A percentile compares a stretch with the other conserved stretches of the same genome.
phyloP scores from a whole-genome alignment of 2,329 filamentous ascomycete genomes.

The Trichoderma lentiforme region DNA sequence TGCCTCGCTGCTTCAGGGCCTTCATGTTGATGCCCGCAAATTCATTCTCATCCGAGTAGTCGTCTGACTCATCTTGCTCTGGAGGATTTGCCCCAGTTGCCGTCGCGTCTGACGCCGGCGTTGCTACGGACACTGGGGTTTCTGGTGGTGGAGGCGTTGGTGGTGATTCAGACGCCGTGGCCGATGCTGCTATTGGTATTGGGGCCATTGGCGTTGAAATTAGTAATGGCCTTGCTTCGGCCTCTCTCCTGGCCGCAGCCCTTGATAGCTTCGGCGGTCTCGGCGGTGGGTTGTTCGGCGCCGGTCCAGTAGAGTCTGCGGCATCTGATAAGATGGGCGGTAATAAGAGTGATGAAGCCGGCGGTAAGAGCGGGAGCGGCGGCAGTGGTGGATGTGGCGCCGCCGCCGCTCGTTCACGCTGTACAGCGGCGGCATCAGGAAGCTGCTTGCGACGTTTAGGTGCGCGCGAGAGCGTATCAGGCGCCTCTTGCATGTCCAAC shows the following conservation, averaged over 20 bases:
- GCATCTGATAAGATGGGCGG: background rate
- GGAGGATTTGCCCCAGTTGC: background rate
- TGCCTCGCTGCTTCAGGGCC: constrained; percentile 38
- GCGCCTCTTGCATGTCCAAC: constrained; percentile 20
- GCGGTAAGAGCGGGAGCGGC: background rate
- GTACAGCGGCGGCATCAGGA: constrained; percentile 22
- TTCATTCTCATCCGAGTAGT: constrained; percentile 35
- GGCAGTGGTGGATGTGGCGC: constrained; percentile 1
- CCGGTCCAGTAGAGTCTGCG: background rate
- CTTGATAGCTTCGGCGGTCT: background rate
- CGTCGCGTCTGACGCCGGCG: background rate
- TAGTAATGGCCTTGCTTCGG: background rate
- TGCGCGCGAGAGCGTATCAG: constrained; percentile 20
- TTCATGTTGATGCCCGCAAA: constrained; percentile 39
- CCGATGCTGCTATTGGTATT: background rate
- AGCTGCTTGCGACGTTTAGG: constrained; percentile 26
- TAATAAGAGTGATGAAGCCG: background rate
- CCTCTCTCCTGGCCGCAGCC: background rate
- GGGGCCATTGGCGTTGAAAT: background rate
- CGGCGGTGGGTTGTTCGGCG: background rate
- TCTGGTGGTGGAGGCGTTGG: constrained; percentile 8
- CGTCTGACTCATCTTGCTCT: constrained; percentile 30
- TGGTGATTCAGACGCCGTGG: background rate
- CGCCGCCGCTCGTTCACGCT: background rate
- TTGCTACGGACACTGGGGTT: constrained; percentile 17